phyloP scores from a whole-genome alignment of 768 basidiomycete genomes.

The Lentinula aciculospora region DNA sequence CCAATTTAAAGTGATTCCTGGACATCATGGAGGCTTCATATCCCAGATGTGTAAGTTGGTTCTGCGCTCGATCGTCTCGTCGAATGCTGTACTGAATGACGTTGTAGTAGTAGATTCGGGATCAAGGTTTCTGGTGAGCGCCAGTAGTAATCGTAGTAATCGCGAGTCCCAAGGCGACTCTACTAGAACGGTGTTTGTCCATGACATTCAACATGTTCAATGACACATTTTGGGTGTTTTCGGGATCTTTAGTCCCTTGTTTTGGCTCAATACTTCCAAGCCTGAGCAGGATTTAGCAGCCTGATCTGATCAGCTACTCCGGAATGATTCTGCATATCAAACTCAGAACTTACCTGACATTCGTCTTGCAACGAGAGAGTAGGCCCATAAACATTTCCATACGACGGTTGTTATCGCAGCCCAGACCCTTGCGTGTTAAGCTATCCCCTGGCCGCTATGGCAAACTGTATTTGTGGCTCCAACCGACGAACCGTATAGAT shows the following conservation, averaged over 20 bases:
- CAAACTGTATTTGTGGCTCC: background rate
- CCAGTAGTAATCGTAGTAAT: conserved; percentile 90
- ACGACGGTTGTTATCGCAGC: background rate
- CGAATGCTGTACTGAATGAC: conserved; percentile 13
- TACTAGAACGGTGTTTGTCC: conserved; percentile 84
- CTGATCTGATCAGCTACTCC: background rate
- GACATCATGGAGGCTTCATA: conserved; percentile 91
- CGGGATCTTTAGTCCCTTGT: background rate
- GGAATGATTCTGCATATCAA: background rate
- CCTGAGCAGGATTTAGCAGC: background rate
- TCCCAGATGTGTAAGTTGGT: conserved; percentile 81
- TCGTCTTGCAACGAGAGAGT: background rate
- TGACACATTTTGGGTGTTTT: conserved; percentile 12
- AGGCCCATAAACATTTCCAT: background rate
- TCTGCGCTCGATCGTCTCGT: background rate
- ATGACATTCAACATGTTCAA: conserved; percentile 64
- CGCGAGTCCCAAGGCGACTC: conserved; percentile 93
- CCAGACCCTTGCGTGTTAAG: background rate
- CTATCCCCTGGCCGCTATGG: conserved; percentile 2
- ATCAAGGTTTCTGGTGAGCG: conserved; percentile 80
- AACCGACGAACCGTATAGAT: background rate
- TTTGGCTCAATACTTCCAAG: background rate
- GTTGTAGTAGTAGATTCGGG: conserved; percentile 78
- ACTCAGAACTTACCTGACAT: background rate
- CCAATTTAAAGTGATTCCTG: conserved; percentile 92